phyloP scores from a whole-genome alignment of 176 grass and related monocot genomes.

The Cenchrus purpureus region DNA sequence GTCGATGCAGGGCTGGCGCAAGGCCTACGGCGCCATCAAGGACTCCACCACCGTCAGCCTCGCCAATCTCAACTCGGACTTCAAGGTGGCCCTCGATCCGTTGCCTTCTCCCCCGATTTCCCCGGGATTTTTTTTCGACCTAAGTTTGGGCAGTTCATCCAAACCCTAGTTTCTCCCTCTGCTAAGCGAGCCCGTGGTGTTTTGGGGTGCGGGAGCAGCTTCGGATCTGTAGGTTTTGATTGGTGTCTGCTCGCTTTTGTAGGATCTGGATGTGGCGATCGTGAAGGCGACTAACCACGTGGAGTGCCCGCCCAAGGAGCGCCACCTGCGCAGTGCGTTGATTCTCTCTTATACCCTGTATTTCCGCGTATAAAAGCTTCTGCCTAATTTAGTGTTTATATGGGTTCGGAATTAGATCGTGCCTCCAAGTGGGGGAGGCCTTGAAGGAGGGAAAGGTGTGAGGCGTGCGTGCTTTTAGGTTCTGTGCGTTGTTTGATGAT shows the following conservation, averaged over 20 bases:
- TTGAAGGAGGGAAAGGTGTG: background rate
- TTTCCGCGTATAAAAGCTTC: conserved; percentile 6
- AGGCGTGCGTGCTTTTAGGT: background rate
- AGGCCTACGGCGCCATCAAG: conserved; percentile 96
- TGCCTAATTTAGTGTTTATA: conserved; percentile 43
- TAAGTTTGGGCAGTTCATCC: conserved; percentile 21
- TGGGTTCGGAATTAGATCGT: conserved; percentile 47
- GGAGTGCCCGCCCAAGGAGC: conserved; percentile 92
- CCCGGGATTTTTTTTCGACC: background rate
- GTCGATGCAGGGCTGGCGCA: conserved; percentile 94
- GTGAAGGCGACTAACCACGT: conserved; percentile 98
- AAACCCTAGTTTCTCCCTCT: conserved; percentile 9
- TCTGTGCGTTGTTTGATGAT: conserved; percentile 18
- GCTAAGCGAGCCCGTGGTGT: background rate
- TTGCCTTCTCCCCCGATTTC: background rate
- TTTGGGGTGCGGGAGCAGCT: background rate
- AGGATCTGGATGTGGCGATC: conserved; percentile 99
- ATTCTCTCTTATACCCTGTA: conserved; percentile 31
- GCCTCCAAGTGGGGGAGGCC: conserved; percentile 15
- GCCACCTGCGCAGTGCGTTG: conserved; percentile 90
- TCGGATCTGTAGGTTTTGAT: conserved; percentile 56
- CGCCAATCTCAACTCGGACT: conserved; percentile 95
- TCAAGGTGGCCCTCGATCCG: conserved; percentile 66
- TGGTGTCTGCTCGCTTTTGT: conserved; percentile 39
- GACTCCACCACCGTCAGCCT: conserved; percentile 93